phyloP scores from a whole-genome alignment of 108 stramenopile genomes.

The Cyclostephanos invisitatus region DNA sequence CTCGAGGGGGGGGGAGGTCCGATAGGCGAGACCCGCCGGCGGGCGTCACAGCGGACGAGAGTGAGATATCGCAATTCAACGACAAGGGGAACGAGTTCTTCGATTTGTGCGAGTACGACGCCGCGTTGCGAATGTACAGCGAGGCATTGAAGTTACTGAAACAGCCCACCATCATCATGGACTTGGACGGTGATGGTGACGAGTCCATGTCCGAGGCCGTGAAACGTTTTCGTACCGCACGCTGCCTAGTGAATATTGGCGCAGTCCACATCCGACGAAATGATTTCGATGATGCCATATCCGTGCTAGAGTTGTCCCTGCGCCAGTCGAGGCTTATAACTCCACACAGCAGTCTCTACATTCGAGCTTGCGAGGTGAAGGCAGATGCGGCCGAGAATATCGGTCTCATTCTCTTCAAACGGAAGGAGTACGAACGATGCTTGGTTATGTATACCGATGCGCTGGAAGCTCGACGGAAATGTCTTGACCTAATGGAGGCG shows the following conservation, averaged over 20 bases:
- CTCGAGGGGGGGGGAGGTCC: slow-evolving; percentile 16
- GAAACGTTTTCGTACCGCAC: slow-evolving; percentile 40
- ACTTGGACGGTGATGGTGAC: slow-evolving; percentile 15
- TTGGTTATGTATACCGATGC: slow-evolving; percentile 41
- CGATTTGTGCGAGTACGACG: slow-evolving; percentile 43
- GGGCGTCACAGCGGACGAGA: slow-evolving; percentile 13
- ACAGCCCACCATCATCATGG: slow-evolving; percentile 23
- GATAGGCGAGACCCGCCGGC: slow-evolving; percentile 13
- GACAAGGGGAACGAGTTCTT: slow-evolving; percentile 59
- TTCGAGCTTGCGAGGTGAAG: slow-evolving; percentile 39
- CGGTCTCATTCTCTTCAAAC: slow-evolving; percentile 45
- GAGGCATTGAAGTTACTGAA: slow-evolving; percentile 51
- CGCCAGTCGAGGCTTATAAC: slow-evolving; percentile 38
- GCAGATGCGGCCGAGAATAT: slow-evolving; percentile 51
- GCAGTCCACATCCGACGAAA: slow-evolving; percentile 46
- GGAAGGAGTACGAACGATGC: slow-evolving; percentile 37
- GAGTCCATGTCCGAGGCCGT: slow-evolving; percentile 27
- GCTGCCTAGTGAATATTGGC: slow-evolving; percentile 49
- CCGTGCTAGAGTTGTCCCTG: slow-evolving; percentile 37
- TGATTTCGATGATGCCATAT: slow-evolving; percentile 40
- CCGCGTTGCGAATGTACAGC: slow-evolving; percentile 53
- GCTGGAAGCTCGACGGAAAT: slow-evolving; percentile 40
- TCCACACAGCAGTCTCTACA: slow-evolving; percentile 25
- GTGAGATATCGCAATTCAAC: slow-evolving; percentile 39
- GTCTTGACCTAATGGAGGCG: slow-evolving; percentile 34